Evolutionary conservation across 352 stramenopile genomes (phyloP), one percentile per base, ranked within the genome.

Genomic region (Phytophthora constricta): DNA sequence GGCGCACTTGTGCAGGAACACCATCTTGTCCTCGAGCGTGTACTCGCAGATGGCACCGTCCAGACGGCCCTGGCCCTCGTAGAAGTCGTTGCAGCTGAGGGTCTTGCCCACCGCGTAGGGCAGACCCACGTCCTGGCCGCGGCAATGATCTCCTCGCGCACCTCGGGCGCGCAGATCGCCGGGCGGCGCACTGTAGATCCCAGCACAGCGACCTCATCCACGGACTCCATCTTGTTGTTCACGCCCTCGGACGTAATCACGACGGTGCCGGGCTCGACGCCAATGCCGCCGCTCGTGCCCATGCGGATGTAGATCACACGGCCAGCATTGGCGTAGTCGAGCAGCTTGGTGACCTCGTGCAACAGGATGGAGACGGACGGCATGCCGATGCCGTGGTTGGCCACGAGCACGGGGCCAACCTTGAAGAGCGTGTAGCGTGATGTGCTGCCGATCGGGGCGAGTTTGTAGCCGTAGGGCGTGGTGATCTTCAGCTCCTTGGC

Each of bases 31-130:
- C 28, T 95, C 85, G 19, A 77, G 54, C 13, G 84, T 87, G 72
- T 87, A 92, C 63, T 93, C 84, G 65, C 84, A 92, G 60, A 93
- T 89, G 41, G 87, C 85, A 31, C 87, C 87, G 33, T 95, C 87
- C n/a, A 95, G 70, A 17, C 87, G 87, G 33, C 87, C 87, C 55
- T 95, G 87, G 41, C 82, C 86, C 45, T 93, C 86, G 72, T 95
- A 95, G 39, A 95, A 95, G 67, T 92, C 87, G 69, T 95, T 87
- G 74, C 84, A 91, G 45, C 79, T 91, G 34, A 95, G 80, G 46
- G 87, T 95, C 75, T 95, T 95, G 60, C 87, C 85, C 43, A 90
- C 71, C 4, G 77, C 74, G 62, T 87, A 82, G n/a, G 80, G 79
- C 34, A 92, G 28, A 2, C 54, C 70, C 46, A 90, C 62, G 20